Evolutionary conservation across 1,284 basidiomycete genomes (phyloP).

Genomic region (Cutaneotrichosporon sp.): DNA sequence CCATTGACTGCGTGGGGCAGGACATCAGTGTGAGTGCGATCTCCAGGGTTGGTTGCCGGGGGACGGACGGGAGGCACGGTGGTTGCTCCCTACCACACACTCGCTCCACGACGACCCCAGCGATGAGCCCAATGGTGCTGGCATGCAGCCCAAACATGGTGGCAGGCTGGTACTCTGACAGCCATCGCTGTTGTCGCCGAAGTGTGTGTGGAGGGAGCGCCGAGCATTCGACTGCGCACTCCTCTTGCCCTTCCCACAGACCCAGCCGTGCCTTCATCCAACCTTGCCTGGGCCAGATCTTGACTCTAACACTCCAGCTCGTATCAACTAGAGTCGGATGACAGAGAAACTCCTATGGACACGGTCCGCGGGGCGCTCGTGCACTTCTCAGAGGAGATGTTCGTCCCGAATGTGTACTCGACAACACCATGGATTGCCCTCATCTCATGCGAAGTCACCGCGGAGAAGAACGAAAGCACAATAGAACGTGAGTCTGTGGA

Average conservation of each 20-base stretch:
- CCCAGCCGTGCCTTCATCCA: not conserved
- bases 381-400: constrained; percentile 66
- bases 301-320: constrained; percentile 5
- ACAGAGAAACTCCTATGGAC: constrained; percentile 33
- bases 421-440: constrained; percentile 84
- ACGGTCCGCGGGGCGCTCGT: constrained; percentile 68
- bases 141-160: not conserved
- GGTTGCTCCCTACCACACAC: not conserved
- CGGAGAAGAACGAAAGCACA: constrained; percentile 51
- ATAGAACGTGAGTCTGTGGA: constrained; percentile 5
- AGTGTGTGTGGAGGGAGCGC: not conserved
- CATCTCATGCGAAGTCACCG: constrained; percentile 70
- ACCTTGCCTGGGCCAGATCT: not conserved
- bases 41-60: not conserved
- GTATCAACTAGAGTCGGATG: constrained; percentile 28
- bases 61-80: not conserved
- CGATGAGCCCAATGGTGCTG: not conserved
- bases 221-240: not conserved
- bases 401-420: constrained; percentile 57
- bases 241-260: constrained; percentile 1
- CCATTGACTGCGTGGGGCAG: constrained; percentile 40
- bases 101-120: not conserved
- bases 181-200: not conserved
- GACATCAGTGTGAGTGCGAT: constrained; percentile 37
- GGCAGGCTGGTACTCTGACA: not conserved